phyloP scores from a whole-genome alignment of 1,284 basidiomycete species.

The Chondrostereum purpureum region DNA sequence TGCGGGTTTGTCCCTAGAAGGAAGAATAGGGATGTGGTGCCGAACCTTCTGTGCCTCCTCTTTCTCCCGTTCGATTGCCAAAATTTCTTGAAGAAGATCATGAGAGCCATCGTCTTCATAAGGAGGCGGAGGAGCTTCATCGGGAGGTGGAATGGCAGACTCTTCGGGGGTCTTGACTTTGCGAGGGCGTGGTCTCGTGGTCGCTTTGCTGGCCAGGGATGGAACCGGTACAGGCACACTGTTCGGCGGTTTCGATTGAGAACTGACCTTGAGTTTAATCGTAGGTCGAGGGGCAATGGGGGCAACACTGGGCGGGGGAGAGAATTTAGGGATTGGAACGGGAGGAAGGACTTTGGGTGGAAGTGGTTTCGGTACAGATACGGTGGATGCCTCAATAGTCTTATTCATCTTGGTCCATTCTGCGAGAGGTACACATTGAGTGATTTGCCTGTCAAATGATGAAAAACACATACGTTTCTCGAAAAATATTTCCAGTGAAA shows the following conservation, averaged over 20 bases:
- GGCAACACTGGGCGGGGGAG: constrained; percentile 9
- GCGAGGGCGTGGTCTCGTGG: constrained; percentile 40
- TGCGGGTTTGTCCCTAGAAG: constrained; percentile 22
- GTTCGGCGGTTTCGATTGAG: constrained; percentile 2
- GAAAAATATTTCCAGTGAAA: constrained; percentile 77
- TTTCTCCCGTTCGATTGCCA: constrained; percentile 64
- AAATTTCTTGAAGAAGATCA: constrained; percentile 73
- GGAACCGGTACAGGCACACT: constrained; percentile 20
- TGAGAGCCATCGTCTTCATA: constrained; percentile 71
- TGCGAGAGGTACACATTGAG: constrained; percentile 21
- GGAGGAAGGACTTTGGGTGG: constrained; percentile 3
- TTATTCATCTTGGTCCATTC: constrained; percentile 76
- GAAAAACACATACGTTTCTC: constrained; percentile 64
- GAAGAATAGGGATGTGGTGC: constrained; percentile 23
- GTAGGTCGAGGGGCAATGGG: neutral
- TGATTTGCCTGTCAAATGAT: constrained; percentile 2
- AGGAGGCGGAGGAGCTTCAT: constrained; percentile 52
- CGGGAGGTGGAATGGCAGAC: constrained; percentile 16
- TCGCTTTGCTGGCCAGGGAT: constrained; percentile 19
- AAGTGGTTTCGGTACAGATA: constrained; percentile 1
- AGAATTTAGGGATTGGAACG: constrained; percentile 10
- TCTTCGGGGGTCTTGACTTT: constrained; percentile 22
- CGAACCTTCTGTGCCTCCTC: constrained; percentile 27
- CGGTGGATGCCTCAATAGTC: constrained; percentile 45
- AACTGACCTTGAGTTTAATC: constrained; percentile 16